phyloP scores from a whole-genome alignment of 176 grass and related monocot species.

The Olyra latifolia region DNA sequence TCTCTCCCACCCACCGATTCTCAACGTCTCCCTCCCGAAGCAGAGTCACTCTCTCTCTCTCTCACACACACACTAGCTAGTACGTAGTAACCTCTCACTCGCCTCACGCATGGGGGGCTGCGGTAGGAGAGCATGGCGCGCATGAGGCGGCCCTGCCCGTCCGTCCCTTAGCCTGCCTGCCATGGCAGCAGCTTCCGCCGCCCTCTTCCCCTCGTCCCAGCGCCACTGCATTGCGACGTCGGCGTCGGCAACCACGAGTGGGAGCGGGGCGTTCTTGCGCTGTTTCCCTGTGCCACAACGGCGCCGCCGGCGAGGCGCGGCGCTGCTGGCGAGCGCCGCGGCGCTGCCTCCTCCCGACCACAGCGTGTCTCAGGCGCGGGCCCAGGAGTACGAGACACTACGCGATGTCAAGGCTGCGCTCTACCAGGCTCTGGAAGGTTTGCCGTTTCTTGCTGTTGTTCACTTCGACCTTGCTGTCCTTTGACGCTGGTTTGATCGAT shows the following conservation, averaged over 20 bases:
- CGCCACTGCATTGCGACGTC: background rate
- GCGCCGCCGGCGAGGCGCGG: background rate
- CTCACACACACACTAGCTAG: no score
- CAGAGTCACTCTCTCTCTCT: no score
- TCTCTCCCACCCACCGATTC: conserved; percentile 24
- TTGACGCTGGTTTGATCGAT: background rate
- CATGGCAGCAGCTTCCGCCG: conserved; percentile 27
- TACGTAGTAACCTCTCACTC: no score
- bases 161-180: background rate
- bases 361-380: background rate
- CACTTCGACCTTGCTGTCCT: background rate
- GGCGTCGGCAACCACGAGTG: background rate
- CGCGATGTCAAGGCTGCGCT: conserved; percentile 54
- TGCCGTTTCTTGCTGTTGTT: background rate
- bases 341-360: conserved; percentile 35
- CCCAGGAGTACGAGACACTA: conserved; percentile 10
- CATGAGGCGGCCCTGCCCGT: background rate
- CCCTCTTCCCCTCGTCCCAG: background rate
- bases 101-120: background rate
- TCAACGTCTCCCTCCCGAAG: background rate
- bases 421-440: conserved; percentile 50
- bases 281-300: background rate
- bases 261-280: background rate
- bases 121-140: background rate
- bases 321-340: background rate